Evolutionary conservation across 768 basidiomycete species (phyloP).

Genomic region (Antrodiella citrinella): DNA sequence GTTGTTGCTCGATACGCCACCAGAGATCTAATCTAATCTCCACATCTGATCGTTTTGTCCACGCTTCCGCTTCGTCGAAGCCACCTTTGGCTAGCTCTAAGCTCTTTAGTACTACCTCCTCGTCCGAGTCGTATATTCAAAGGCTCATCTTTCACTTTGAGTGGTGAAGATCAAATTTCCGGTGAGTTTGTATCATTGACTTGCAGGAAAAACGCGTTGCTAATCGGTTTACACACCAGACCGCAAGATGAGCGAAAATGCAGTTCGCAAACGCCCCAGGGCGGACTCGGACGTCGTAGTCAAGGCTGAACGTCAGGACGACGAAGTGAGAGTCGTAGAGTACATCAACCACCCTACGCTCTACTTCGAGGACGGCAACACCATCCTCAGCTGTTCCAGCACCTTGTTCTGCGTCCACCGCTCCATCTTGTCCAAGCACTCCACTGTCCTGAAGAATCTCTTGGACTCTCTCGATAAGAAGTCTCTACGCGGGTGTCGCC

Average conservation of each 20-base stretch:
- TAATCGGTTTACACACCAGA: too few relatives aligned
- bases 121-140: too few relatives aligned
- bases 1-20: too few relatives aligned
- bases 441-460: slow-evolving; percentile 3
- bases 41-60: too few relatives aligned
- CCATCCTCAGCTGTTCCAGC: slow-evolving; percentile 3
- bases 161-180: too few relatives aligned
- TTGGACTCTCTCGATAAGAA: background rate
- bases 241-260: background rate
- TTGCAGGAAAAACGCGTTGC: background rate
- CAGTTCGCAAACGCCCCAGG: background rate
- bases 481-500: slow-evolving; percentile 2
- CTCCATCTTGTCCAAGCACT: slow-evolving; percentile 7
- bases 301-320: background rate
- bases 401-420: slow-evolving; percentile 11
- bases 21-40: too few relatives aligned
- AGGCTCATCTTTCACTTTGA: background rate
- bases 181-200: background rate
- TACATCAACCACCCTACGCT: slow-evolving; percentile 8
- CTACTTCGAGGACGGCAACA: slow-evolving; percentile 11
- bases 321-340: background rate
- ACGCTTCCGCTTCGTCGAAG: background rate
- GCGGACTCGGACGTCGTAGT: background rate
- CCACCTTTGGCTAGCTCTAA: background rate
- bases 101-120: background rate